Evolutionary conservation across 2,329 filamentous ascomycete genomes (phyloP).

Genomic region (Exophiala lecanii-corni): DNA sequence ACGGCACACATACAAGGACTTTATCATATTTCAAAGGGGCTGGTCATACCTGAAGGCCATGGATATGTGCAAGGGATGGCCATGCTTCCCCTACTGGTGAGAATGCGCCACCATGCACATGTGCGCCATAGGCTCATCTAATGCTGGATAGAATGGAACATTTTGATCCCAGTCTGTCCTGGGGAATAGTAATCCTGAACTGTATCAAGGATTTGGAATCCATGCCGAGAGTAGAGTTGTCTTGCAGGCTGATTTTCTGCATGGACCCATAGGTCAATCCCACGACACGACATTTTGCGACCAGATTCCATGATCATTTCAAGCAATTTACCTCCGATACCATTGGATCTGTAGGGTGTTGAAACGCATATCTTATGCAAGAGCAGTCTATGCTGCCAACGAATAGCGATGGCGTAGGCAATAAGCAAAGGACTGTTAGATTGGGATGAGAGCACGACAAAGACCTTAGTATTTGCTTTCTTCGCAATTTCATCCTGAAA

Average conservation of each 20-base stretch:
- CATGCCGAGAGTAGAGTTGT: slow-evolving; percentile 41
- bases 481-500: slow-evolving; percentile 36
- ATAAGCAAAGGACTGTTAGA: slow-evolving; percentile 23
- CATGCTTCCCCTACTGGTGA: neutral
- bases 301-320: slow-evolving; percentile 40
- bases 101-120: slow-evolving; percentile 13
- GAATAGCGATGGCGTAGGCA: slow-evolving; percentile 46
- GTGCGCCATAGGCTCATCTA: slow-evolving; percentile 1
- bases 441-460: slow-evolving; percentile 10
- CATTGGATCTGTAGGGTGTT: slow-evolving; percentile 42
- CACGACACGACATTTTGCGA: slow-evolving; percentile 43
- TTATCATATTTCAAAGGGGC: slow-evolving; percentile 11
- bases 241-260: slow-evolving; percentile 42
- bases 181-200: slow-evolving; percentile 48
- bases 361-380: slow-evolving; percentile 52
- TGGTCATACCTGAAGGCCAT: slow-evolving; percentile 19
- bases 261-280: slow-evolving; percentile 51
- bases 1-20: no score
- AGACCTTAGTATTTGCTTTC: slow-evolving; percentile 17
- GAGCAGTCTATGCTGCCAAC: slow-evolving; percentile 41
- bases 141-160: slow-evolving; percentile 27
- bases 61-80: slow-evolving; percentile 17
- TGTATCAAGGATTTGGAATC: slow-evolving; percentile 44
- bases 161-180: slow-evolving; percentile 44
- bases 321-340: slow-evolving; percentile 45